Evolutionary conservation across 2,329 filamentous ascomycete genomes (phyloP).

Genomic region (Fusarium ambrosium): DNA sequence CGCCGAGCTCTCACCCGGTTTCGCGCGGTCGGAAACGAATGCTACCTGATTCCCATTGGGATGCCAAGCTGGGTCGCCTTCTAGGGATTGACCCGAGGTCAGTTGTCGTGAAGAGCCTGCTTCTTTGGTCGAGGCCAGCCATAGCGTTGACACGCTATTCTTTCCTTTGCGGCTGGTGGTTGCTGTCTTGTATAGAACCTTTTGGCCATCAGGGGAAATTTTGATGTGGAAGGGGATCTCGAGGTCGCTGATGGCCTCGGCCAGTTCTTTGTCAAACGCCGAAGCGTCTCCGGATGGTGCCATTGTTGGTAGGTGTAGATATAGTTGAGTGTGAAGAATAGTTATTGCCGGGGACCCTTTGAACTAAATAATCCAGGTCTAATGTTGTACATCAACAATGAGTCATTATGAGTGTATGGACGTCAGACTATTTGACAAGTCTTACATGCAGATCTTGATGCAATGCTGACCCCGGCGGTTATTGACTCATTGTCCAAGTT

Average conservation of each 20-base stretch:
- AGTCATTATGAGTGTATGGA: not conserved
- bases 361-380: not conserved
- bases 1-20: conserved; percentile 47
- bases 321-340: not conserved
- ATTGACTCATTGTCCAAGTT: not conserved
- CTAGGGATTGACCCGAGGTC: conserved; percentile 13
- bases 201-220: conserved; percentile 18
- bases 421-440: not conserved
- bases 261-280: conserved; percentile 20
- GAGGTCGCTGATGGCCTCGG: conserved; percentile 25
- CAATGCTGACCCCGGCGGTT: not conserved
- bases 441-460: not conserved
- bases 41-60: conserved; percentile 13
- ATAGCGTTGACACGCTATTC: conserved; percentile 25
- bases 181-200: conserved; percentile 22
- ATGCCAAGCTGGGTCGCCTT: conserved; percentile 16
- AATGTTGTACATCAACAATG: not conserved
- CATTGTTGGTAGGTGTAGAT: conserved; percentile 8
- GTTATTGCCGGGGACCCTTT: not conserved
- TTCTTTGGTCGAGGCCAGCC: conserved; percentile 30
- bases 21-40: conserved; percentile 36
- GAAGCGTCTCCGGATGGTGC: not conserved
- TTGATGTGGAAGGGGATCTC: conserved; percentile 21
- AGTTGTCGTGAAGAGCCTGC: conserved; percentile 14
- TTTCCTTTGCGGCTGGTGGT: conserved; percentile 18